Base-by-base conservation (phyloP, 2,329 filamentous ascomycete species). In the Aspergillus viridinutans region DNA sequence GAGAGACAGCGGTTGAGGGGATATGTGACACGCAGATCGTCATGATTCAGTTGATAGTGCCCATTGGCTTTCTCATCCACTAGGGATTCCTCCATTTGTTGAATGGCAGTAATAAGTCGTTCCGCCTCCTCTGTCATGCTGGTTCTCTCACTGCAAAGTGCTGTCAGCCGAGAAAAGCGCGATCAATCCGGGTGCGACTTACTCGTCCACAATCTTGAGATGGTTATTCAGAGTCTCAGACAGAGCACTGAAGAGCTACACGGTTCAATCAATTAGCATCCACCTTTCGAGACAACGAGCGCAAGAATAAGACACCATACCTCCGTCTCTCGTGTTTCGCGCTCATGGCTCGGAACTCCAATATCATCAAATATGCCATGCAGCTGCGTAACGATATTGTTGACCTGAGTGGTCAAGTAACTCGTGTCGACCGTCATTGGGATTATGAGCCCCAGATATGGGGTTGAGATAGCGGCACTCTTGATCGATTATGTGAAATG, bases 311-410 rank as follows among this genome's bases (percentile, higher is more conserved):
- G 23, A 54, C 58, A 58, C 68, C 83, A 70, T 79, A 95, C 92
- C 86, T 97, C 91, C 72, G 90, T 85, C 73, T 97, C 93, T 68
- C 94, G 84, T 51, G 85, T 83, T 72, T 97, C 92, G 69, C 94
- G 89, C 75, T 97, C 94, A 85, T 96, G 92, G 69, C 80, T 86
- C 28, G 93, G 85, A n/a, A 99, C 90, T 58, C 94, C 94, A 69
- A 99, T 99, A 72, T 99, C 93, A 74, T 99, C 94, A 70, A 97
- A 99, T 57, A 97, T 84, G 63, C 89, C 90, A 76, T 97, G 93
- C 59, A 99, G 84, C 77, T 97, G 92, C 74, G 85, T 86, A 72
- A 97, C 92, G 71, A 96, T 97, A 69, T 85, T 91, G 65, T 91
- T 94, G 78, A 99, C 90, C 84, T 97, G 94, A 74, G 95, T 91